A percentile compares a stretch with the other conserved stretches of the same genome.
Evolutionary conservation across 805 yeast genomes (phyloP).

Genomic region (Sugiyamaella floridensis): DNA sequence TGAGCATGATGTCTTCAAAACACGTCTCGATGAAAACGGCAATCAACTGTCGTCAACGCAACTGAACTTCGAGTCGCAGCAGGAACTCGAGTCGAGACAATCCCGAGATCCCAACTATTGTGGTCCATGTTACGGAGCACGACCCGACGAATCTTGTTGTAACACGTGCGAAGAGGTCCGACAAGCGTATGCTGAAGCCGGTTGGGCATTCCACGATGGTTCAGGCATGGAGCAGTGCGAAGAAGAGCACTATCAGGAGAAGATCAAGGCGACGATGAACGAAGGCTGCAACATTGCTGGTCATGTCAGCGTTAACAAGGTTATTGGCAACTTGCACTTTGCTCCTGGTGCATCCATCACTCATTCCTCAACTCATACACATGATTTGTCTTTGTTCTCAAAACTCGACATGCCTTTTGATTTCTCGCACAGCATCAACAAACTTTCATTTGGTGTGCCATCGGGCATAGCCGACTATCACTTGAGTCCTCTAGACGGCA

Average conservation of each 20-base stretch:
- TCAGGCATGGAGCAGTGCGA: slow-evolving; percentile 84
- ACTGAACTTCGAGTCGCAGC: slow-evolving; percentile 24
- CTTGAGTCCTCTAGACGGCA: slow-evolving; percentile 64
- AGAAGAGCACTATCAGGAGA: slow-evolving; percentile 72
- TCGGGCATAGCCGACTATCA: slow-evolving; percentile 33
- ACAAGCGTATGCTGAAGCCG: slow-evolving; percentile 64
- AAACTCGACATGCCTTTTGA: slow-evolving; percentile 52
- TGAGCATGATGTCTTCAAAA: slow-evolving; percentile 63
- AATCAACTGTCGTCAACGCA: slow-evolving; percentile 39
- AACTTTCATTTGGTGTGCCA: slow-evolving; percentile 75
- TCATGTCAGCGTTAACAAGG: slow-evolving; percentile 68
- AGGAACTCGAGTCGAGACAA: slow-evolving; percentile 16
- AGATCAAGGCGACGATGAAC: slow-evolving; percentile 47
- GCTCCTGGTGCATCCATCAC: slow-evolving; percentile 83
- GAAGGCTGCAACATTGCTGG: slow-evolving; percentile 93
- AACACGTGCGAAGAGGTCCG: slow-evolving; percentile 78
- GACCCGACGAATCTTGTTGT: slow-evolving; percentile 61
- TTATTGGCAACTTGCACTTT: slow-evolving; percentile 87
- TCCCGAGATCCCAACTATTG: slow-evolving; percentile 46
- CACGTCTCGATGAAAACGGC: slow-evolving; percentile 54
- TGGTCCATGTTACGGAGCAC: slow-evolving; percentile 89
- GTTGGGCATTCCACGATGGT: slow-evolving; percentile 92
- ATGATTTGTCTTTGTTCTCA: slow-evolving; percentile 71
- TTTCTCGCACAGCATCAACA: slow-evolving; percentile 72
- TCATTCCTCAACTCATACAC: slow-evolving; percentile 57